Percentiles rank a stretch among this genome's conserved stretches.
phyloP scores from a whole-genome alignment of 345 rosid species.

The Boechera retrofracta region DNA sequence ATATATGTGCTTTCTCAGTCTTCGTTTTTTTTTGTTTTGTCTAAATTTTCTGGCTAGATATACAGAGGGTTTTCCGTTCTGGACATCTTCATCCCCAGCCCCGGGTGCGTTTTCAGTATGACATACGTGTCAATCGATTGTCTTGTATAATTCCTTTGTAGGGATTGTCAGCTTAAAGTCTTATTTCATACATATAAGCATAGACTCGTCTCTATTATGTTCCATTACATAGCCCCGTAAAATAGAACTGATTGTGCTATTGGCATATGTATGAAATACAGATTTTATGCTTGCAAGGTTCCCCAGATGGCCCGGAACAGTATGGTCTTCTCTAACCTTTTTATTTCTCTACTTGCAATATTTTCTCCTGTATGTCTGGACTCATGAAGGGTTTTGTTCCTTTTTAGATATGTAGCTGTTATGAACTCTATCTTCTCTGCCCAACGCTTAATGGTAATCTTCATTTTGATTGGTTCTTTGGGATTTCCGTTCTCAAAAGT shows the following conservation, averaged over 20 bases:
- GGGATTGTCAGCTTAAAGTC: not conserved
- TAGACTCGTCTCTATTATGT: not conserved
- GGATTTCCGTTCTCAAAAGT: not conserved
- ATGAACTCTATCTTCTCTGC: constrained; percentile 98
- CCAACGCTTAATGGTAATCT: constrained; percentile 78
- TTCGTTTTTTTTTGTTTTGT: constrained; percentile 48
- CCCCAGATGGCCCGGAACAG: constrained; percentile 98
- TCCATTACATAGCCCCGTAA: not conserved
- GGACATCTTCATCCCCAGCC: constrained; percentile 88
- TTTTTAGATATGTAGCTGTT: constrained; percentile 86
- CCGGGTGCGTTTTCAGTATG: constrained; percentile 62
- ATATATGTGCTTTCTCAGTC: not conserved
- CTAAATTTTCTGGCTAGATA: constrained; percentile 59
- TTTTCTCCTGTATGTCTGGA: constrained; percentile 32
- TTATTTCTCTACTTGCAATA: constrained; percentile 32
- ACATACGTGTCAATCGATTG: not conserved
- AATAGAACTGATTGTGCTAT: constrained; percentile 25
- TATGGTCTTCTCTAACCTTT: constrained; percentile 48
- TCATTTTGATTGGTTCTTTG: constrained; percentile 21
- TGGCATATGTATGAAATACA: constrained; percentile 46
- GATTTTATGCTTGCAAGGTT: constrained; percentile 98
- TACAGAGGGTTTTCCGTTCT: constrained; percentile 82
- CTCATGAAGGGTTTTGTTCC: constrained; percentile 24
- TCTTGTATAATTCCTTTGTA: constrained; percentile 1
- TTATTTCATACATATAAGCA: not conserved